Evolutionary conservation across 768 basidiomycete genomes (phyloP).

Genomic region (Russula abietina): DNA sequence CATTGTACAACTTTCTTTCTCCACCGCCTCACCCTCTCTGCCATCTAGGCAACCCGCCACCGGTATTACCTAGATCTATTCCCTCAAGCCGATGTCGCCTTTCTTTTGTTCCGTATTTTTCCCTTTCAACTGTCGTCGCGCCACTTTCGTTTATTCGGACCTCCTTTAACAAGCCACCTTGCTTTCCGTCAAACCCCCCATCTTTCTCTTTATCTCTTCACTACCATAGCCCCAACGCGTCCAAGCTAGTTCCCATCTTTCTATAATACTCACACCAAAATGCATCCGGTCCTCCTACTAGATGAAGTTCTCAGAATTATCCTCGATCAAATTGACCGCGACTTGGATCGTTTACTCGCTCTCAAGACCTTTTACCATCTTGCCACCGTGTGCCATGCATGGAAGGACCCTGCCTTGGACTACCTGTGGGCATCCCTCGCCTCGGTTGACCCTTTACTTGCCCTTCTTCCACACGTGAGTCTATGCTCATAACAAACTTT

Average conservation of each 20-base stretch:
- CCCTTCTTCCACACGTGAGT: slow-evolving; percentile 21
- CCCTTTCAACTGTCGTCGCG: not conserved
- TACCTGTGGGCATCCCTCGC: slow-evolving; percentile 23
- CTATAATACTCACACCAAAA: slow-evolving; percentile 1
- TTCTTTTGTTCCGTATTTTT: slow-evolving; percentile 8
- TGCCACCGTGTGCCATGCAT: slow-evolving; percentile 24
- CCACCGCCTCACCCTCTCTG: slow-evolving; percentile 2
- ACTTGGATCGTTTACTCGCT: slow-evolving; percentile 6
- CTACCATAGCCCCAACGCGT: not conserved
- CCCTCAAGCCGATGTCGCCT: not conserved
- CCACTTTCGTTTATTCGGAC: not conserved
- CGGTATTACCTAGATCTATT: not conserved
- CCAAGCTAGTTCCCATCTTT: not conserved
- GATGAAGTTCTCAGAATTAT: slow-evolving; percentile 24
- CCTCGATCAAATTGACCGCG: slow-evolving; percentile 22
- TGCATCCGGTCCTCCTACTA: slow-evolving; percentile 25
- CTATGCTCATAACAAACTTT: not conserved
- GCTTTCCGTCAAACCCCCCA: not conserved
- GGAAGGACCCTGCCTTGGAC: slow-evolving; percentile 25
- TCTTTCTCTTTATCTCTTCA: not conserved
- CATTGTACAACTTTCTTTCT: slow-evolving; percentile 8
- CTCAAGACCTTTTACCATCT: slow-evolving; percentile 20
- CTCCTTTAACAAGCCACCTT: not conserved
- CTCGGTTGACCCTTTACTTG: slow-evolving; percentile 23
- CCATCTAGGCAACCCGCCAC: slow-evolving; percentile 18